A percentile compares a stretch with the other conserved stretches of the same genome.
phyloP scores from a whole-genome alignment of 1,139 yeast genomes.

The Candida tetrigidarum region DNA sequence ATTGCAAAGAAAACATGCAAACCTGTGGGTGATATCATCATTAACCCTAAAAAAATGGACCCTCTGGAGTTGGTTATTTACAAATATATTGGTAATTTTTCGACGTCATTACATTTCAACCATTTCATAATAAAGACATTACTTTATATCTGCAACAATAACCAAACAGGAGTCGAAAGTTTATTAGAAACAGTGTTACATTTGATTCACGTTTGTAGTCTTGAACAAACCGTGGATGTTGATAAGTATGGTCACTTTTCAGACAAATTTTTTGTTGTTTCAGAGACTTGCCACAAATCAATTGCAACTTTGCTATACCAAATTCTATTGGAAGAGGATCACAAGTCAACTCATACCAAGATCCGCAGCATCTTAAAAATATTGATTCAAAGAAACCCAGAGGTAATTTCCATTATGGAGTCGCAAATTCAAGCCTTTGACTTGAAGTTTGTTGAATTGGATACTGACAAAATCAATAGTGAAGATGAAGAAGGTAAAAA shows the following conservation, averaged over 20 bases:
- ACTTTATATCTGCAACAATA: slow-evolving; percentile 42
- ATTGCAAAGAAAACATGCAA: slow-evolving; percentile 34
- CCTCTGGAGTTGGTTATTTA: slow-evolving; percentile 37
- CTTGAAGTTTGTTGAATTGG: slow-evolving; percentile 21
- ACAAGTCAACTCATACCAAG: slow-evolving; percentile 50
- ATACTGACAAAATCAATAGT: slow-evolving; percentile 19
- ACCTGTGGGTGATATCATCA: slow-evolving; percentile 46
- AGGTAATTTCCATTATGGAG: slow-evolving; percentile 24
- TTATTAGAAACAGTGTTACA: slow-evolving; percentile 66
- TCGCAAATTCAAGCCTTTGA: slow-evolving; percentile 27
- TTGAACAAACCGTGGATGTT: slow-evolving; percentile 34
- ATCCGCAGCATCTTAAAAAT: slow-evolving; percentile 56
- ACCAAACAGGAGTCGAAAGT: slow-evolving; percentile 51
- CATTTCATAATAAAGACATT: slow-evolving; percentile 55
- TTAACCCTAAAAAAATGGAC: slow-evolving; percentile 47
- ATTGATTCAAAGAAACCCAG: slow-evolving; percentile 32
- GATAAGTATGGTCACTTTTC: slow-evolving; percentile 37
- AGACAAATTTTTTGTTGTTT: slow-evolving; percentile 32
- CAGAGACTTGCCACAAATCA: slow-evolving; percentile 36
- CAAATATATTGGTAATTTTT: slow-evolving; percentile 43
- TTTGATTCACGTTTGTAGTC: slow-evolving; percentile 60
- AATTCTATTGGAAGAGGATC: slow-evolving; percentile 44
- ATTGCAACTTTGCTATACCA: slow-evolving; percentile 51
- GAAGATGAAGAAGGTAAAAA: slow-evolving; percentile 60
- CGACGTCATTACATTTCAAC: slow-evolving; percentile 55